Base-by-base conservation (phyloP, 1,139 yeast genomes). In the Lodderomyces metapsilosis region DNA sequence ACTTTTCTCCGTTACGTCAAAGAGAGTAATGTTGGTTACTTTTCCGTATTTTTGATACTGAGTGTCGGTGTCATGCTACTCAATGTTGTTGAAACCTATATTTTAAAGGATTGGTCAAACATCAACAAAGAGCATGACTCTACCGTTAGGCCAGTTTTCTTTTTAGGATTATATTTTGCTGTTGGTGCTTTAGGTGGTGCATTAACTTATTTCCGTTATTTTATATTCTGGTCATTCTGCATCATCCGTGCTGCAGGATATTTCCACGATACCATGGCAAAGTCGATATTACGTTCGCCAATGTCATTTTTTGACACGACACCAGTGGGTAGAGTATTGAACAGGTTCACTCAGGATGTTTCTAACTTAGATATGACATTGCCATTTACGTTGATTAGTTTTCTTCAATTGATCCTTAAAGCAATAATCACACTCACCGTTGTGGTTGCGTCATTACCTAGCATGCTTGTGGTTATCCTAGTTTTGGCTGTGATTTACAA, bases 301-400 rank as follows among this genome's bases (percentile, higher is more conserved):
- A 76, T 78, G 81, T 56, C 75, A 16, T 80, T 69, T 51, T 68
- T 78, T 68, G 86, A 80, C 57, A 65, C 74, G 12, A 78, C 84
- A 0, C 85, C 85, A 5, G 66, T 77, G 60, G 86, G 84, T 15
- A 66, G 83, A 56, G 74, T 79, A 22, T 55, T 79, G 54, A 78
- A 79, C 54, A 64, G 84, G 50, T 78, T 79, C 53, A 84, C 95
- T 1, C 88, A 86, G 54, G 96, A 88, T 60, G 84, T 94, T 0
- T 95, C 88, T 55, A 82, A 82, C 27, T 65, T 88, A 52, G 96
- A 88, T 58, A 84, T 84, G 56, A 88, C 83, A 53, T 66, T 82
- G 43, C 77, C 82, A 32, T 84, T 79, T 49, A 80, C 77, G 54
- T 49, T 78, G 35, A 70, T 85, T 52, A 54, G 79, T 46, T 63